Evolutionary conservation across 495 filamentous ascomycete species (phyloP), one percentile per base, ranked within the genome.

Genomic region (Penicillium riverlandense): DNA sequence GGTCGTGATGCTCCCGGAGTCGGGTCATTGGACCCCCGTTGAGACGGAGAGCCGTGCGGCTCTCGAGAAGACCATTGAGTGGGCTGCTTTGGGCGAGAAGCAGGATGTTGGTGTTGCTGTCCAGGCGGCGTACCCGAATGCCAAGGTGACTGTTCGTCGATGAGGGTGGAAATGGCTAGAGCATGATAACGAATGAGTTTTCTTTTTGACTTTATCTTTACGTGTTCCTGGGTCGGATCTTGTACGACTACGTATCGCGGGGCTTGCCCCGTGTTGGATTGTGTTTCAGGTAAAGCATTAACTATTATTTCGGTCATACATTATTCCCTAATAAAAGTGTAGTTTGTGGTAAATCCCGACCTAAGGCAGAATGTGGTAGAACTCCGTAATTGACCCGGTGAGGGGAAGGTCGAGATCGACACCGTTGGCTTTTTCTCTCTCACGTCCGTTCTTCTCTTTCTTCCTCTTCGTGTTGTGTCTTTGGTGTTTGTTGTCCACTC

Each of bases 1-100:
- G 47, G 53, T 74, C 8, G 42, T 74, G 30, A 47, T 65, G 47
- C 53, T 74, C 11, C 62, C 67, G 0, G 47, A 51, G 14, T 63
- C 65, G 13, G 66, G 61, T 2, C 70, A 74, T 48, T 71, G 61
- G 40, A 72, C 69, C 7, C 67, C 69, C 6, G 31, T 74, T 37
- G 70, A 74, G 53, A 34, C 33, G 5, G 64, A 70, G 45, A 66
- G 68, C 38, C 50, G 57, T 6, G 50, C 48, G 32, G 67, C 62
- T 5, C 43, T 71, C 37, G 49, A 48, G 33, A 62, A 57, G 42
- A 45, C 58, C 1, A 44, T 66, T 6, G 55, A 70, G 33, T 71
- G 62, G 70, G 59, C 62, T 40, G 49, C 59, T 15, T 48, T 55
- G n/a, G 66, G 67, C 2, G 64, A 69, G 41, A 41, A 63, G 13